phyloP scores from a whole-genome alignment of 257 asterid genomes.

The Solanum infundibuliforme region DNA sequence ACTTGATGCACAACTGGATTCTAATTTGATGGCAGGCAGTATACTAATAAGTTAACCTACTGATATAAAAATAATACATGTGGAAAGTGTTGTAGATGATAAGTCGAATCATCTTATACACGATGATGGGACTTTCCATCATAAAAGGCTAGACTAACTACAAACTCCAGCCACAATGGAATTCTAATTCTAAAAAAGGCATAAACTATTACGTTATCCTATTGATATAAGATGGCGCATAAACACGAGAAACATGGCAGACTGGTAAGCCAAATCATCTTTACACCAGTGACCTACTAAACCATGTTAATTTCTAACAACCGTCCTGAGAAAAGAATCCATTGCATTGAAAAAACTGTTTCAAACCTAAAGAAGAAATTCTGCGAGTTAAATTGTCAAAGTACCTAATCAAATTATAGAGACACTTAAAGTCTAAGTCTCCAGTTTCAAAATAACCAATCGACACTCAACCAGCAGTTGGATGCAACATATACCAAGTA shows the following conservation, averaged over 20 bases:
- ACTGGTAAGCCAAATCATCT: not conserved
- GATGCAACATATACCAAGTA: conserved; percentile 10
- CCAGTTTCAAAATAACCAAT: not conserved
- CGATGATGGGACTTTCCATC: not conserved
- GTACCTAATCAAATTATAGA: not conserved
- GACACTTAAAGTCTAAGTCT: not conserved
- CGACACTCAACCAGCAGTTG: not conserved
- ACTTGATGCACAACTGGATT: not conserved
- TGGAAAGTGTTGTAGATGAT: not conserved
- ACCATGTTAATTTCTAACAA: not conserved
- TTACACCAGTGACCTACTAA: not conserved
- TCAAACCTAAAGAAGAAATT: not conserved
- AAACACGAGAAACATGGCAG: not conserved
- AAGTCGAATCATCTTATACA: not conserved
- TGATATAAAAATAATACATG: not conserved
- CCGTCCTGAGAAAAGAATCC: not conserved
- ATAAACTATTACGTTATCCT: not conserved
- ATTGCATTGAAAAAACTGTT: not conserved
- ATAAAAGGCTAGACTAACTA: not conserved
- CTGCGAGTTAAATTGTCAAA: not conserved
- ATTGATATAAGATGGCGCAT: not conserved
- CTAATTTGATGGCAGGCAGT: not conserved
- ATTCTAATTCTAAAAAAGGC: not conserved
- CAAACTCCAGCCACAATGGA: not conserved
- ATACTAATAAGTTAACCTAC: not conserved